These are phyloP conservation scores for Fusarium xyrophilum DNA, from an alignment of 2,329 filamentous ascomycete genomes.

Conservation along the genomic window DNA sequence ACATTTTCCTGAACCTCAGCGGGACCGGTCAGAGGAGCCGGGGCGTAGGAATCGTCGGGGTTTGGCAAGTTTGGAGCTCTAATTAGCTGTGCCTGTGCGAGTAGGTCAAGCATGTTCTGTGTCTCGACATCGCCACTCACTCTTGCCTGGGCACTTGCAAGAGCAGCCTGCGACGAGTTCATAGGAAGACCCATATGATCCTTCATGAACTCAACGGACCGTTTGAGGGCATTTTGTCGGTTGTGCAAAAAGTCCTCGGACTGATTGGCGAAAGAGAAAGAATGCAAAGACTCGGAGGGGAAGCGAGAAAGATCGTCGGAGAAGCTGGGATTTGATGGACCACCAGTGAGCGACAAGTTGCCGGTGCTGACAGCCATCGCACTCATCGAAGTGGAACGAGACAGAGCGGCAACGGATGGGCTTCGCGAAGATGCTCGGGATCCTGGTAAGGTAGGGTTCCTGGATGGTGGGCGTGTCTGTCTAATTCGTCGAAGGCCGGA, in stretches of 20 bases:
- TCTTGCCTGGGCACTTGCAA: conserved; percentile 84
- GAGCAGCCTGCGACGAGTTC: conserved; percentile 70
- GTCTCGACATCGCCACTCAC: conserved; percentile 83
- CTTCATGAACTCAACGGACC: conserved; percentile 95
- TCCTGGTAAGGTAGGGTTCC: conserved; percentile 68
- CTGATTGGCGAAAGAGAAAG: conserved; percentile 96
- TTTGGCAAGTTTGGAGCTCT: conserved; percentile 68
- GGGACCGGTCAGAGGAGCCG: conserved; percentile 78
- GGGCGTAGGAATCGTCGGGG: conserved; percentile 50
- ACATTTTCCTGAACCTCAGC: conserved; percentile 76
- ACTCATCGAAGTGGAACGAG: conserved; percentile 75
- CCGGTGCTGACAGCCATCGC: conserved; percentile 66
- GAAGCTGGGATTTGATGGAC: conserved; percentile 75
- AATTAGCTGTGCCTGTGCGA: conserved; percentile 81
- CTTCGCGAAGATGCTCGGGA: conserved; percentile 70
- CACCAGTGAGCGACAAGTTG: conserved; percentile 63
- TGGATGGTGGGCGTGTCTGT: conserved; percentile 73
- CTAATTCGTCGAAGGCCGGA: conserved; percentile 93
- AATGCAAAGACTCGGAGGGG: conserved; percentile 94
- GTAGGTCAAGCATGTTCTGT: conserved; percentile 87
- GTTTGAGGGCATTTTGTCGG: conserved; percentile 89
- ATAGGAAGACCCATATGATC: conserved; percentile 83
- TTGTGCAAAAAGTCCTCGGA: conserved; percentile 91
- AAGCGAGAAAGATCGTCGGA: conserved; percentile 91
- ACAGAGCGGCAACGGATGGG: conserved; percentile 62